Conservation (phyloP, 2,329 filamentous ascomycete genomes). For the Colletotrichum tabaci region DNA sequence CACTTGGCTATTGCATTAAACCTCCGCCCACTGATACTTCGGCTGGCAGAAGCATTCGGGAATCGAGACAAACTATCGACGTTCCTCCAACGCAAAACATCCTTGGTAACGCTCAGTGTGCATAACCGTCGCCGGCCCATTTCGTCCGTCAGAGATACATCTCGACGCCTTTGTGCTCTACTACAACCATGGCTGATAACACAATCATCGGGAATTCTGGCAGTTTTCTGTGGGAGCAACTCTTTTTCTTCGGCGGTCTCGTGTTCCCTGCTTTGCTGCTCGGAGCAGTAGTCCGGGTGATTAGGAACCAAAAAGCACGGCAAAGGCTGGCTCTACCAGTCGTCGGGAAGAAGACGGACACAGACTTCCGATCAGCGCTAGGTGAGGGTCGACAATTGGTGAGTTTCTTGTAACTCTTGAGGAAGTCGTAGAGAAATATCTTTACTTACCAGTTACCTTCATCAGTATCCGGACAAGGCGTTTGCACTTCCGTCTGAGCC, state of each 20-base stretch:
- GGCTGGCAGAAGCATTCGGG: too few relatives aligned
- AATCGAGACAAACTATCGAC: too few relatives aligned
- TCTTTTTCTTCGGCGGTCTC: not conserved
- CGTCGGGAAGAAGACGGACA: not conserved
- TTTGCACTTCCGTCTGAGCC: constrained; percentile 22
- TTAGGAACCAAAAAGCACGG: not conserved
- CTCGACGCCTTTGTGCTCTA: not conserved
- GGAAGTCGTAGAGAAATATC: too few relatives aligned
- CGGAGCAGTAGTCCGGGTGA: not conserved
- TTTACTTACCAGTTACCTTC: not conserved
- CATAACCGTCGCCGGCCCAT: too few relatives aligned
- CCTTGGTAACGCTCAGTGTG: too few relatives aligned
- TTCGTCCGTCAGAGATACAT: not conserved
- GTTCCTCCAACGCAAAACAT: too few relatives aligned
- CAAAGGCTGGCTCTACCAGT: constrained; percentile 9
- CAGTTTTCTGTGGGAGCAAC: not conserved
- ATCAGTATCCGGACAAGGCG: constrained; percentile 7
- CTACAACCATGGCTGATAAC: not conserved
- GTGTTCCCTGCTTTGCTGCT: not conserved
- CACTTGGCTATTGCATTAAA: too few relatives aligned
- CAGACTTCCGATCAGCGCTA: constrained; percentile 15
- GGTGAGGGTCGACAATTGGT: not conserved
- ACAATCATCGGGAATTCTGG: not conserved
- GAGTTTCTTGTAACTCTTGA: not conserved
- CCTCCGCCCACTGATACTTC: too few relatives aligned